Conservation (phyloP, 371 early-diverging fungal genomes). For the Vairimorpha necatrix region DNA sequence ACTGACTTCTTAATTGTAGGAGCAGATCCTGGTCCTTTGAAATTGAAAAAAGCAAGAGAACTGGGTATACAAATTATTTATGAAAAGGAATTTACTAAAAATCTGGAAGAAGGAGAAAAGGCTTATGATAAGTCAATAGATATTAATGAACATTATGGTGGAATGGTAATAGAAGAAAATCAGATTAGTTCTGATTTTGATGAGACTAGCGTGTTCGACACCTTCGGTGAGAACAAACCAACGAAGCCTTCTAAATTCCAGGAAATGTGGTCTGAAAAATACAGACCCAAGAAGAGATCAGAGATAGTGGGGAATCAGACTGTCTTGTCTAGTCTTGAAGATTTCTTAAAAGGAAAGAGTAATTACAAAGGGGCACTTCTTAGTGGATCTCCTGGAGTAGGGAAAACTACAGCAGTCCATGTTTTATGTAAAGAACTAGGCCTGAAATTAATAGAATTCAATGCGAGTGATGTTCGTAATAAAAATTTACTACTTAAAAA, state of each 20-base stretch:
- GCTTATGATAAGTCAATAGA: not conserved
- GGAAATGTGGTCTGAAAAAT: constrained; percentile 83
- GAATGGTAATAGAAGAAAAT: not conserved
- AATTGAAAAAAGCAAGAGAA: constrained; percentile 75
- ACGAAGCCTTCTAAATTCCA: not conserved
- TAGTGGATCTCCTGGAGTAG: constrained; percentile 94
- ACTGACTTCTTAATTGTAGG: constrained; percentile 84
- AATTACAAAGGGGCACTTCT: constrained; percentile 72
- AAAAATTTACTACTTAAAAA: constrained; percentile 68
- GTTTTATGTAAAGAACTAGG: constrained; percentile 74
- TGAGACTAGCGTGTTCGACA: constrained; percentile 32
- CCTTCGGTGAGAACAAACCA: not conserved
- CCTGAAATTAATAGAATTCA: constrained; percentile 84
- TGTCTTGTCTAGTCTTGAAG: constrained; percentile 68
- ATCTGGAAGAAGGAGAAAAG: constrained; percentile 66
- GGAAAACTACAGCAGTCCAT: constrained; percentile 92
- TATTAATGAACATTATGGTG: not conserved
- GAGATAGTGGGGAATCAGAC: constrained; percentile 86
- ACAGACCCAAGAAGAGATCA: constrained; percentile 72
- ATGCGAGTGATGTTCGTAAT: constrained; percentile 92
- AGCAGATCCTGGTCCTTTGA: constrained; percentile 78
- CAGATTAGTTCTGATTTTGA: not conserved
- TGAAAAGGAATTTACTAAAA: constrained; percentile 78
- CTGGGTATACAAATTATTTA: constrained; percentile 71
- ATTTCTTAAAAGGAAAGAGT: constrained; percentile 69